phyloP scores from a whole-genome alignment of 305 asterid species.

The Ajuga reptans region DNA sequence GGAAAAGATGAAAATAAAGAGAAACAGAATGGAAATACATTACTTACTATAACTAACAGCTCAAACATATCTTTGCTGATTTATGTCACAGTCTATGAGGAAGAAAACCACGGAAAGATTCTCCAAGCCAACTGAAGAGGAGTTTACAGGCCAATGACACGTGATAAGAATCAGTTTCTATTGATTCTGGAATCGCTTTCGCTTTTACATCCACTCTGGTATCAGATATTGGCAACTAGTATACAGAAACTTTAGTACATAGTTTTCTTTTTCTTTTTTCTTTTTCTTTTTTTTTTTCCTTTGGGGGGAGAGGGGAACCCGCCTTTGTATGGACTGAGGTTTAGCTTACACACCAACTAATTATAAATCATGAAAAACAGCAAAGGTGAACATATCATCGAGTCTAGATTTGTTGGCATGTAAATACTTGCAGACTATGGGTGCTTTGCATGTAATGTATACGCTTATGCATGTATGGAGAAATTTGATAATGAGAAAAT shows the following conservation, averaged over 20 bases:
- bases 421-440: conserved; percentile 17
- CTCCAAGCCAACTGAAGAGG: conserved; percentile 74
- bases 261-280: neutral
- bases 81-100: conserved; percentile 43
- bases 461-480: neutral
- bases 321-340: conserved; percentile 22
- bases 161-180: conserved; percentile 6
- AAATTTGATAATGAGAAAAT: conserved; percentile 9
- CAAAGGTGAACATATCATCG: neutral
- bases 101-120: conserved; percentile 64
- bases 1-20: neutral
- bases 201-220: neutral
- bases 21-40: neutral
- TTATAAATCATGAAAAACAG: neutral
- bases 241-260: neutral
- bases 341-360: conserved; percentile 7
- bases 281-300: too few relatives aligned
- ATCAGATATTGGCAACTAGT: neutral
- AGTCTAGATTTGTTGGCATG: conserved; percentile 15
- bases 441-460: neutral
- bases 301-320: neutral
- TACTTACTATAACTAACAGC: neutral
- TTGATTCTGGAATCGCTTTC: conserved; percentile 1
- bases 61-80: neutral
- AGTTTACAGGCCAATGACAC: conserved; percentile 11